Conservation (phyloP, 2,329 filamentous ascomycete species). For the Arthrobotrys conoides region DNA sequence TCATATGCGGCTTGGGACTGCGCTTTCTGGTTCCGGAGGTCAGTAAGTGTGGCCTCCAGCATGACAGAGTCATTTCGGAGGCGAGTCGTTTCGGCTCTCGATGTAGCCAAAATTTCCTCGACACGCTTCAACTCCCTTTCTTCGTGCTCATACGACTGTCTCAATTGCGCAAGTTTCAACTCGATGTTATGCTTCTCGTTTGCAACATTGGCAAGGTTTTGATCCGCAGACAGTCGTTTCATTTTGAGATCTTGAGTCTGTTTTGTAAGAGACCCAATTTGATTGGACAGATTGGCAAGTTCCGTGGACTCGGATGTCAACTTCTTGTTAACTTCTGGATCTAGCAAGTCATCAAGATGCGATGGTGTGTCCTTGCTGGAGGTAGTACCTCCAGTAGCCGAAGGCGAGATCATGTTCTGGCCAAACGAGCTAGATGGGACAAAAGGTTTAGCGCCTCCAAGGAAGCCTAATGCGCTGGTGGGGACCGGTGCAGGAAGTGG, state of each 20-base stretch:
- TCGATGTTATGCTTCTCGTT: constrained; percentile 95
- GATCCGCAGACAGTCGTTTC: constrained; percentile 83
- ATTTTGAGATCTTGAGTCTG: constrained; percentile 94
- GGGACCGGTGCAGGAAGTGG: constrained; percentile 69
- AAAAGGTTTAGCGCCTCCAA: constrained; percentile 85
- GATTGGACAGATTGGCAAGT: constrained; percentile 94
- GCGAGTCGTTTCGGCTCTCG: constrained; percentile 85
- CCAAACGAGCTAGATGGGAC: constrained; percentile 93
- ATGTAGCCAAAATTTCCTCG: constrained; percentile 83
- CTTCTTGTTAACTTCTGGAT: constrained; percentile 88
- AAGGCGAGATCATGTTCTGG: constrained; percentile 80
- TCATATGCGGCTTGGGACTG: constrained; percentile 81
- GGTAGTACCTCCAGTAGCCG: constrained; percentile 76
- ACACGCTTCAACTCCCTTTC: constrained; percentile 86
- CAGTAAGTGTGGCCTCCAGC: constrained; percentile 83
- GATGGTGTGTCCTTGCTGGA: constrained; percentile 69
- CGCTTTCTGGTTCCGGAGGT: constrained; percentile 85
- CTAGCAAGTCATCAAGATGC: constrained; percentile 86
- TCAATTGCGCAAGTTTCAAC: constrained; percentile 85
- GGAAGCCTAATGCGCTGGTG: constrained; percentile 65
- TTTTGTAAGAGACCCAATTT: constrained; percentile 88
- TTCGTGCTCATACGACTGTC: constrained; percentile 92
- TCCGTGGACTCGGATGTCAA: constrained; percentile 91
- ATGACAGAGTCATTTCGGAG: constrained; percentile 86
- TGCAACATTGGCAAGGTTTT: constrained; percentile 83